These are phyloP conservation scores for Pachysandra terminalis DNA, from an alignment of 164 flowering plant genomes.

Conservation along the genomic window DNA sequence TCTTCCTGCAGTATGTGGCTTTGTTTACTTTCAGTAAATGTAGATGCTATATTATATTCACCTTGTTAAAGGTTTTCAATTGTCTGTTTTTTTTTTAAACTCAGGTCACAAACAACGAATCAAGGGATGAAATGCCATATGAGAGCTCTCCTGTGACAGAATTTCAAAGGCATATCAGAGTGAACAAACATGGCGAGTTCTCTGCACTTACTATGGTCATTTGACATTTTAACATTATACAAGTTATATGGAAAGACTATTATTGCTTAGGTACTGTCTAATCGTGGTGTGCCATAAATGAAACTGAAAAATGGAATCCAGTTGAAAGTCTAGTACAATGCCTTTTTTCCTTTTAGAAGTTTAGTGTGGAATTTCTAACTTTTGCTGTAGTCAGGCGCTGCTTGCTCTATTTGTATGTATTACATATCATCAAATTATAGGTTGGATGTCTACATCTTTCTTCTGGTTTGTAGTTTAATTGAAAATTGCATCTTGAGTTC, in stretches of 20 bases:
- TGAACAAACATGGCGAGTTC: constrained; percentile 43
- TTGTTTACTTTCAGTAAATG: background rate
- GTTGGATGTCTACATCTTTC: too few species aligned
- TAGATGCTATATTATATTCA: background rate
- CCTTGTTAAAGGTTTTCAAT: background rate
- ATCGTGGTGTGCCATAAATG: too few species aligned
- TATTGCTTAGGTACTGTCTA: too few species aligned
- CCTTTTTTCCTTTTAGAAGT: too few species aligned
- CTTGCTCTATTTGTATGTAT: too few species aligned
- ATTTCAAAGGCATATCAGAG: constrained; percentile 62
- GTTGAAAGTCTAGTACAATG: too few species aligned
- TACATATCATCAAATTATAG: too few species aligned
- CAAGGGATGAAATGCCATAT: constrained; percentile 63
- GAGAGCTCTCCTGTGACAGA: constrained; percentile 37
- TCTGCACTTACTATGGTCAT: background rate
- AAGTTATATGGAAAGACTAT: background rate
- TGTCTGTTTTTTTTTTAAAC: background rate
- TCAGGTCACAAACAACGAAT: constrained; percentile 61
- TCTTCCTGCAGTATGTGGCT: constrained; percentile 55
- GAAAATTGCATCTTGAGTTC: too few species aligned
- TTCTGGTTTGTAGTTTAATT: too few species aligned
- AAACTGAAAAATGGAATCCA: too few species aligned
- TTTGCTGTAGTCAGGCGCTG: too few species aligned
- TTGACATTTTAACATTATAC: background rate
- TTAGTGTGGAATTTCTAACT: too few species aligned